A percentile compares a stretch with the other conserved stretches of the same genome.
Conservation (phyloP, 768 basidiomycete genomes). For the Glaciozyma martinii region DNA sequence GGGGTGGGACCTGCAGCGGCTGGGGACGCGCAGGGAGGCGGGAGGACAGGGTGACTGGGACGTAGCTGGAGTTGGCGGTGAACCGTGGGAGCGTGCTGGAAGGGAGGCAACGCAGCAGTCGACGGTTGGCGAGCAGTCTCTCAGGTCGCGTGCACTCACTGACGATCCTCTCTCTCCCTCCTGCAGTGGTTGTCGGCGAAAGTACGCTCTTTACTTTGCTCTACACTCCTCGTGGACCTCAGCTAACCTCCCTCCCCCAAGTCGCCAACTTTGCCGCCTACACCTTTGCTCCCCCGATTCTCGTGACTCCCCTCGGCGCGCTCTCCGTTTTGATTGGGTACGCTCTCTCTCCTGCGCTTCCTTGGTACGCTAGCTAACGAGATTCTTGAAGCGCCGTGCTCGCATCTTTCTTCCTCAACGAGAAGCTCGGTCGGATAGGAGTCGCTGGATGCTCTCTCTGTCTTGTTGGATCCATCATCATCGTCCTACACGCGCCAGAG, state of each 20-base stretch:
- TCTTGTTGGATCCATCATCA: conserved; percentile 79
- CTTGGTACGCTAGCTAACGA: conserved; percentile 9
- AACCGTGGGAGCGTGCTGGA: neutral
- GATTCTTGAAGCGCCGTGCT: conserved; percentile 64
- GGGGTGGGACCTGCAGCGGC: neutral
- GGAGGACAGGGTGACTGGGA: neutral
- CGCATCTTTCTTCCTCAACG: conserved; percentile 83
- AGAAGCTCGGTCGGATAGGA: conserved; percentile 89
- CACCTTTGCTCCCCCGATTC: conserved; percentile 91
- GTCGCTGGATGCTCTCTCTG: conserved; percentile 75
- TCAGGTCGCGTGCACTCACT: neutral
- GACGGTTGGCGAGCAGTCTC: no score
- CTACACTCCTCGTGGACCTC: conserved; percentile 41
- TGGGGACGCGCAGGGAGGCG: neutral
- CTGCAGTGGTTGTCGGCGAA: conserved; percentile 83
- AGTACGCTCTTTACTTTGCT: conserved; percentile 44
- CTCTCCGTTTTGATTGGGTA: conserved; percentile 93
- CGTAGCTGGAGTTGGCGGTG: neutral
- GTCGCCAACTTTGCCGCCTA: conserved; percentile 79
- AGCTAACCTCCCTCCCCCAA: conserved; percentile 21
- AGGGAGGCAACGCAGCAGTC: neutral
- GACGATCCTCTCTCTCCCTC: neutral
- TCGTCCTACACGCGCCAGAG: conserved; percentile 91
- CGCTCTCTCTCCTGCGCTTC: conserved; percentile 35
- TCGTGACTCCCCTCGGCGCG: conserved; percentile 97